Evolutionary conservation across 2,329 filamentous ascomycete genomes (phyloP).

Genomic region (Phialemoniopsis sp.): DNA sequence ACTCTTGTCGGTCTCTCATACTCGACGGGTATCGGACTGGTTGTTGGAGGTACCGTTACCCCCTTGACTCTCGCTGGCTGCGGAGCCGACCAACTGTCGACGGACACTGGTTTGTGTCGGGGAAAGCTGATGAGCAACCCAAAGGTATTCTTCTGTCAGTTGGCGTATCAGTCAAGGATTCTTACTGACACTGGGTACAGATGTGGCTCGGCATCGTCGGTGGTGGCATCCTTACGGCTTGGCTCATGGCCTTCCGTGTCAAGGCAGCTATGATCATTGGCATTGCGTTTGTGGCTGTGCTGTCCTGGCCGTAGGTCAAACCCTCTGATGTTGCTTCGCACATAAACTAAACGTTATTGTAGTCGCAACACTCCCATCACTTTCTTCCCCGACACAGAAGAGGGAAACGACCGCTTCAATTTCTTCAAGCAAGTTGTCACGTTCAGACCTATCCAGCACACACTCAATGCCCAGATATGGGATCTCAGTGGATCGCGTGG

Average conservation of each 20-base stretch:
- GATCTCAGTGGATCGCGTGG: conserved; percentile 47
- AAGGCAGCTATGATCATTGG: conserved; percentile 73
- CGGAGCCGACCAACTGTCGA: conserved; percentile 42
- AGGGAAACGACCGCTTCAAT: conserved; percentile 61
- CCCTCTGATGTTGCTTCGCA: background rate
- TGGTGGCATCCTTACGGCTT: conserved; percentile 73
- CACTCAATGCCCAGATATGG: conserved; percentile 64
- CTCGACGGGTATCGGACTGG: conserved; percentile 75
- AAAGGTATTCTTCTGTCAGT: conserved; percentile 40
- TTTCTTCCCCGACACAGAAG: conserved; percentile 63
- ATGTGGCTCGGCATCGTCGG: conserved; percentile 84
- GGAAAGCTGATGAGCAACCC: conserved; percentile 72
- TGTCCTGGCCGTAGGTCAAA: conserved; percentile 65
- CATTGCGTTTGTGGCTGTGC: conserved; percentile 66
- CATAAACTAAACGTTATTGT: background rate
- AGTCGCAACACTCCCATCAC: conserved; percentile 63
- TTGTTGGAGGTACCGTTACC: conserved; percentile 66
- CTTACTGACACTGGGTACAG: conserved; percentile 29
- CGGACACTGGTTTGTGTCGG: conserved; percentile 45
- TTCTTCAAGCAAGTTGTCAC: conserved; percentile 72
- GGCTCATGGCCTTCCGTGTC: conserved; percentile 75
- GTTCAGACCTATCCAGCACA: conserved; percentile 65
- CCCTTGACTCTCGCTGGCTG: conserved; percentile 78
- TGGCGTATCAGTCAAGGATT: background rate
- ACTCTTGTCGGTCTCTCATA: conserved; percentile 69